Conservation (phyloP, 2,329 filamentous ascomycete genomes). For the Paecilomyces formosus region DNA sequence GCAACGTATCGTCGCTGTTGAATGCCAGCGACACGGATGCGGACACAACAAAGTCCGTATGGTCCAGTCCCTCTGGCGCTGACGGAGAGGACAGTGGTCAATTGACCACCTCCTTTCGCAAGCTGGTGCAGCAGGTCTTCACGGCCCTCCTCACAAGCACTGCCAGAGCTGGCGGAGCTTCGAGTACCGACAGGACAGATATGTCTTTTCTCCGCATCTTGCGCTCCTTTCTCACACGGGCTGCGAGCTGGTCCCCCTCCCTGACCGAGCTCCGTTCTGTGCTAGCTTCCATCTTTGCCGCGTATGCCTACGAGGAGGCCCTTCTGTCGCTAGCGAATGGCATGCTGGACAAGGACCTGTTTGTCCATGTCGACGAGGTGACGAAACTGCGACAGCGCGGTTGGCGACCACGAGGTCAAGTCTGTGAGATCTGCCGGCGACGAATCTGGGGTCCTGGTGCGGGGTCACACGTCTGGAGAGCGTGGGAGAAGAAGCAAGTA, state of each 20-base stretch:
- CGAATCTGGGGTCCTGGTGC: conserved; percentile 86
- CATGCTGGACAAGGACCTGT: conserved; percentile 81
- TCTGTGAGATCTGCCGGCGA: conserved; percentile 77
- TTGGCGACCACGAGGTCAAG: conserved; percentile 80
- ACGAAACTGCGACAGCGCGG: conserved; percentile 70
- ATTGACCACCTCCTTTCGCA: conserved; percentile 61
- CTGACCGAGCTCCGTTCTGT: conserved; percentile 80
- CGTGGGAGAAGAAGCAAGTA: conserved; percentile 61
- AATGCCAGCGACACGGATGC: conserved; percentile 25
- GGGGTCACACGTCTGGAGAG: conserved; percentile 67
- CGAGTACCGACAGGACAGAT: conserved; percentile 40
- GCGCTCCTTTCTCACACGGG: conserved; percentile 77
- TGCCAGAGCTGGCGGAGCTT: conserved; percentile 39
- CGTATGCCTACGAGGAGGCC: conserved; percentile 90
- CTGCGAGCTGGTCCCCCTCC: conserved; percentile 73
- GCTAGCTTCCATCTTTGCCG: conserved; percentile 81
- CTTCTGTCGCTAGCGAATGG: conserved; percentile 78
- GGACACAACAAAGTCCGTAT: conserved; percentile 11
- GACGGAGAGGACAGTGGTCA: conserved; percentile 24
- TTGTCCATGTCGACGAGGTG: conserved; percentile 70
- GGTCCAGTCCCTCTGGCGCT: conserved; percentile 9
- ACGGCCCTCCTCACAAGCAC: conserved; percentile 75
- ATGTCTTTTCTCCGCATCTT: conserved; percentile 82
- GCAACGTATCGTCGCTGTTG: conserved; percentile 53
- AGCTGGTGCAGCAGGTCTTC: conserved; percentile 82